These are phyloP conservation scores for Microcyclosporella mali DNA, from an alignment of 2,329 filamentous ascomycete genomes.

Conservation along the genomic window DNA sequence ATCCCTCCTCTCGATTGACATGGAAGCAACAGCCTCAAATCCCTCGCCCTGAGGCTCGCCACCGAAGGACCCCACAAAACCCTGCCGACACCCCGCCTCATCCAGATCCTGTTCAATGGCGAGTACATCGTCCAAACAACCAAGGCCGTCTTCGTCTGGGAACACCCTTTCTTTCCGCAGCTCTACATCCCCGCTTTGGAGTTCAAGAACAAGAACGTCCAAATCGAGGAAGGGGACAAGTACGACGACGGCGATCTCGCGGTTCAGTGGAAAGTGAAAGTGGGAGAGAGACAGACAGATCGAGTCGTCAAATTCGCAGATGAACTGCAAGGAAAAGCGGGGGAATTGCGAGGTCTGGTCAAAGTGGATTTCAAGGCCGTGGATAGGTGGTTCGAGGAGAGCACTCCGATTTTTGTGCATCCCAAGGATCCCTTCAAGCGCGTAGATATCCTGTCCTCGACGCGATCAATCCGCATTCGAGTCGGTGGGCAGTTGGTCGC, in stretches of 20 bases:
- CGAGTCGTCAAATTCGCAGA: conserved; percentile 19
- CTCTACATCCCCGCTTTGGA: conserved; percentile 29
- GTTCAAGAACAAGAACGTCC: conserved; percentile 20
- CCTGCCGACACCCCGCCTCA: conserved; percentile 26
- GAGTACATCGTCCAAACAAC: conserved; percentile 32
- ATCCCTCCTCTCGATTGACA: too few species aligned
- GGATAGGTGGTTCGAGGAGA: conserved; percentile 53
- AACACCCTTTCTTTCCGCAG: conserved; percentile 43
- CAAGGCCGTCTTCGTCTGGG: conserved; percentile 32
- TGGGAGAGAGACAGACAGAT: conserved; percentile 14
- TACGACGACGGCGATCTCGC: conserved; percentile 21
- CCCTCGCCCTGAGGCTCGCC: conserved; percentile 38
- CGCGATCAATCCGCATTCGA: conserved; percentile 48
- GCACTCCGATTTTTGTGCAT: conserved; percentile 54
- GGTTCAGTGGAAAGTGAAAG: conserved; percentile 19
- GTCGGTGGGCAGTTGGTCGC: conserved; percentile 45
- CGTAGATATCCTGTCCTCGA: conserved; percentile 54
- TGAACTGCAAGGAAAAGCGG: conserved; percentile 12
- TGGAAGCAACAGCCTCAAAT: conserved; percentile 31
- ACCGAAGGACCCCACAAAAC: conserved; percentile 34
- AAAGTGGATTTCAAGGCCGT: conserved; percentile 24
- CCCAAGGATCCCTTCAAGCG: conserved; percentile 64
- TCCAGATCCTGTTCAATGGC: conserved; percentile 31
- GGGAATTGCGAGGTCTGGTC: conserved; percentile 17
- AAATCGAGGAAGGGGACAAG: conserved; percentile 11